Evolutionary conservation across 495 filamentous ascomycete genomes (phyloP).

Genomic region (Tuber microsphaerosporum): DNA sequence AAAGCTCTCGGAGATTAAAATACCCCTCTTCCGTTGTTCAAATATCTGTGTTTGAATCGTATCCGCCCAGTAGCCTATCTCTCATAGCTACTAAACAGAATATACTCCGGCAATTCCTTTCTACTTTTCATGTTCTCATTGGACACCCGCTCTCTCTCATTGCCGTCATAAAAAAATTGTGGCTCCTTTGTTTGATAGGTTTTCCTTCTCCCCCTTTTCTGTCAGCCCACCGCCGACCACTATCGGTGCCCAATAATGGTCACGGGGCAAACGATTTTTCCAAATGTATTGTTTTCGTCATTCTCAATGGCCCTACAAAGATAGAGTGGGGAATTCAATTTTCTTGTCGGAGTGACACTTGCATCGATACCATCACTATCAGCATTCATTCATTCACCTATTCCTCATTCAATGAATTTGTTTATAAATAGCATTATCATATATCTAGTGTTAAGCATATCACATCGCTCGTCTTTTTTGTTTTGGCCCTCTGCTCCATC

Average conservation of each 20-base stretch:
- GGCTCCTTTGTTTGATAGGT: conserved; percentile 8
- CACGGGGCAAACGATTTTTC: conserved; percentile 8
- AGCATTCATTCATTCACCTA: not conserved
- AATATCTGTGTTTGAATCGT: conserved; percentile 4
- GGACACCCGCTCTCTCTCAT: not conserved
- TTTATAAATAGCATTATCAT: not conserved
- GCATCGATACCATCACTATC: not conserved
- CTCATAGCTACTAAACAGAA: conserved; percentile 11
- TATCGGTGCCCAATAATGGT: conserved; percentile 26
- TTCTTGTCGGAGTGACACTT: not conserved
- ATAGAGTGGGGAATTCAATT: not conserved
- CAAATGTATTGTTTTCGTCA: not conserved
- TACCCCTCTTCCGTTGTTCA: conserved; percentile 5
- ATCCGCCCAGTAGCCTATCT: conserved; percentile 5
- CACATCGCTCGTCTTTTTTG: not conserved
- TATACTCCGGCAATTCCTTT: conserved; percentile 10
- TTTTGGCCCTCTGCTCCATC: not conserved
- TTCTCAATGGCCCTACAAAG: not conserved
- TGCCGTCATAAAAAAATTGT: conserved; percentile 12
- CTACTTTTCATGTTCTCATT: conserved; percentile 5
- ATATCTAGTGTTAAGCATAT: not conserved
- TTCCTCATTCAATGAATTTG: not conserved
- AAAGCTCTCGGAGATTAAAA: conserved; percentile 52
- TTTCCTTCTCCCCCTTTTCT: conserved; percentile 18
- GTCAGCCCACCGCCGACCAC: conserved; percentile 18